Percentiles rank a stretch among this genome's conserved stretches.
Conservation (phyloP, 805 yeast genomes). For the Candida takata region DNA sequence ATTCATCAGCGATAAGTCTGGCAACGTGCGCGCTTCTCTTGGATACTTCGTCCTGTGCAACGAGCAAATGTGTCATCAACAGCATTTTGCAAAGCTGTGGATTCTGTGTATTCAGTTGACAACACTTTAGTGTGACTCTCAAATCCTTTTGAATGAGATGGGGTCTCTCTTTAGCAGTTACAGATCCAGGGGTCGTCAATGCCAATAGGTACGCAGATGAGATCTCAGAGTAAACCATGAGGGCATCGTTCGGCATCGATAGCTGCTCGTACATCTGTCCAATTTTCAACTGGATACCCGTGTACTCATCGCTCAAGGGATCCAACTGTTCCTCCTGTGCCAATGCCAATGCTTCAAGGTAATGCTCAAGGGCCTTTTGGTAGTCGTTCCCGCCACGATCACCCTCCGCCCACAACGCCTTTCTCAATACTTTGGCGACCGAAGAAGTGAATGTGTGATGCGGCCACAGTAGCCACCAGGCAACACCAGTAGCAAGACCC, state of each 20-base stretch:
- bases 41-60: conserved; percentile 62
- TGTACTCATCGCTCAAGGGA: conserved; percentile 67
- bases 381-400: conserved; percentile 52
- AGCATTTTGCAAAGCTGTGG: conserved; percentile 47
- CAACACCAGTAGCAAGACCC: conserved; percentile 20
- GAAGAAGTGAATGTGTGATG: conserved; percentile 58
- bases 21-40: conserved; percentile 30
- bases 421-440: conserved; percentile 66
- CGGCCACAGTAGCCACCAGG: conserved; percentile 51
- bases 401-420: conserved; percentile 80
- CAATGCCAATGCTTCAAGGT: conserved; percentile 65
- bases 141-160: conserved; percentile 65
- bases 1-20: conserved; percentile 22
- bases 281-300: conserved; percentile 82
- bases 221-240: conserved; percentile 59
- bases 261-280: conserved; percentile 82
- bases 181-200: conserved; percentile 34
- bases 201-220: conserved; percentile 51
- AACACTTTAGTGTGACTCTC: conserved; percentile 59
- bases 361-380: conserved; percentile 59
- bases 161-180: conserved; percentile 33
- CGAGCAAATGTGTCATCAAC: conserved; percentile 51
- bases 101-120: conserved; percentile 44
- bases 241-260: conserved; percentile 55
- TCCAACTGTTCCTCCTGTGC: conserved; percentile 51